Base-by-base conservation (phyloP, 2,329 filamentous ascomycete genomes). In the Pseudovirgaria hyperparasitica region DNA sequence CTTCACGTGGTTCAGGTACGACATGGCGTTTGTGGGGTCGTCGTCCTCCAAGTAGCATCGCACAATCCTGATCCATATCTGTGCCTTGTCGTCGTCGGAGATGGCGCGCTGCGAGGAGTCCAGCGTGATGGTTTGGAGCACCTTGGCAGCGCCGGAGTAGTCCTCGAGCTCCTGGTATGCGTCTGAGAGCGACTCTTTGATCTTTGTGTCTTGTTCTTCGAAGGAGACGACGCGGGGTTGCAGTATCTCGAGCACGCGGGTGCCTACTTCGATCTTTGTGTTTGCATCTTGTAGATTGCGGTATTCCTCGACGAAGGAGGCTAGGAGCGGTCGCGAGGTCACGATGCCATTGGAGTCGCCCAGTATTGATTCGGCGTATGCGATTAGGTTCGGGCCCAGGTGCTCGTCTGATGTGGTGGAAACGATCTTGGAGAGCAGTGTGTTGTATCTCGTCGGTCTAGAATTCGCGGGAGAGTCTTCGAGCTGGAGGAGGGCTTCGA, bases 31-130 rank as follows among this genome's bases (percentile, higher is more conserved):
- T 2, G 78, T 84, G 6, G 82, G 79, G 57, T 96, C 86, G 50
- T 93, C 87, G 25, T 86, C 82, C 60, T 98, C 87, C 35, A 98
- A 71, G 51, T 90, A 92, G 62, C 92, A 80, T 35, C 90, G 74
- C 48, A 92, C 85, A 48, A 98, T 93, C 33, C 87, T 81, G 41
- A 96, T 79, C 82, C 87, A 96, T 29, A 90, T 72, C 29, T 67
- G 66, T 6, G 84, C 82, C 56, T 85, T 86, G 40, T 87, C 80
- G 42, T 82, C 73, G 48, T 85, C 76, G 16, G 76, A 73, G 19
- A 94, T 75, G 30, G 80, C 75, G 25, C 87, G 77, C 60, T 93
- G 85, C 2, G 85, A 86, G 31, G 72, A 79, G 49, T 98, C 87
- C 24, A 96, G 74, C 18, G 85, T 80, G 41, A 96, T 92, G 19